Evolutionary conservation across 164 flowering plant genomes (phyloP).

Genomic region (Houttuynia cordata): DNA sequence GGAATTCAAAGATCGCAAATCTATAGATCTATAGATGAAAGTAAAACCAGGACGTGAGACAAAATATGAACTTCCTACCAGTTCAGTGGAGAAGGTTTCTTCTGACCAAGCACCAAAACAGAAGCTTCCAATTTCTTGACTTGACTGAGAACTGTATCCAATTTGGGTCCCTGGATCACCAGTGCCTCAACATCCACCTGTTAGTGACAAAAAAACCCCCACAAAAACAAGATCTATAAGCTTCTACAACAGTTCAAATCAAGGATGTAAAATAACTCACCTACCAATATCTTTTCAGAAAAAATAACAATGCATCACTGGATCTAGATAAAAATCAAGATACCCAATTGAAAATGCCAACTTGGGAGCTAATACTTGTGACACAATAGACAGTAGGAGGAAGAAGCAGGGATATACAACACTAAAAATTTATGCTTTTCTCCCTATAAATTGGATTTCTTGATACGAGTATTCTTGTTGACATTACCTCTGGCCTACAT

Average conservation of each 20-base stretch:
- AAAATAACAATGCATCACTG: not conserved
- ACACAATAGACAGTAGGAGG: not conserved
- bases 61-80: conserved; percentile 30
- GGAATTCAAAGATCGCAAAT: no score
- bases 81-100: conserved; percentile 47
- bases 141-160: conserved; percentile 69
- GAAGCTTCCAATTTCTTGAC: conserved; percentile 92
- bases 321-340: not conserved
- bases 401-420: no score
- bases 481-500: conserved; percentile 64
- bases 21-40: no score
- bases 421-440: not conserved
- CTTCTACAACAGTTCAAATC: not conserved
- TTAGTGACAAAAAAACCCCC: not conserved
- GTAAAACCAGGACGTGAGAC: not conserved
- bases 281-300: no score
- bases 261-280: conserved; percentile 1
- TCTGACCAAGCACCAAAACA: conserved; percentile 74
- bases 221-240: no score
- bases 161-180: conserved; percentile 70
- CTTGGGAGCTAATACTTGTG: not conserved
- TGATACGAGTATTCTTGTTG: not conserved
- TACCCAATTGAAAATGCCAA: not conserved
- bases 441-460: not conserved
- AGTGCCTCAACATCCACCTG: conserved; percentile 89